Evolutionary conservation across 2,329 filamentous ascomycete genomes (phyloP).

Genomic region (Alternaria ventricosa): DNA sequence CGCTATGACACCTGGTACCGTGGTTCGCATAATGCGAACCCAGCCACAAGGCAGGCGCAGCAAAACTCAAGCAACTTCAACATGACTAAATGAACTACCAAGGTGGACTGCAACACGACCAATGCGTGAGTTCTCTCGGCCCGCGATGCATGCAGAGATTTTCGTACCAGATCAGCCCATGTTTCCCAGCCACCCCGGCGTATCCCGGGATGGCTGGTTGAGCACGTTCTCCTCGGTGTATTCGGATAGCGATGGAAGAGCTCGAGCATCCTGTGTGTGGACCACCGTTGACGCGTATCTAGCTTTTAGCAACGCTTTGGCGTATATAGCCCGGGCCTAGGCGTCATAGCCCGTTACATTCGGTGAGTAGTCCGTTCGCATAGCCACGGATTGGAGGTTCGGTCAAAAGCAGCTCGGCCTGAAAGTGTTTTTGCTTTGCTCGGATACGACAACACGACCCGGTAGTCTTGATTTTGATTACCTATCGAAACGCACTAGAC

Average conservation of each 20-base stretch:
- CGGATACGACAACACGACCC: slow-evolving; percentile 3
- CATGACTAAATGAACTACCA: slow-evolving; percentile 5
- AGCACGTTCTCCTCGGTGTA: slow-evolving; percentile 22
- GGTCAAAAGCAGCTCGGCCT: slow-evolving; percentile 17
- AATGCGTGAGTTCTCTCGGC: slow-evolving; percentile 25
- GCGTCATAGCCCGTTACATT: slow-evolving; percentile 22
- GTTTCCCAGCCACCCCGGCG: slow-evolving; percentile 17
- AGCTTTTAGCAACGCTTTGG: slow-evolving; percentile 7
- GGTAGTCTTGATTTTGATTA: slow-evolving; percentile 1
- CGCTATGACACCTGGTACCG: slow-evolving; percentile 10
- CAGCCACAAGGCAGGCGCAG: slow-evolving; percentile 9
- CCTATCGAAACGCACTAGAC: slow-evolving; percentile 1
- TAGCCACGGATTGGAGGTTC: slow-evolving; percentile 3
- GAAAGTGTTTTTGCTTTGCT: slow-evolving; percentile 8
- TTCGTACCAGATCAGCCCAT: slow-evolving; percentile 23
- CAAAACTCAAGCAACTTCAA: slow-evolving; percentile 1
- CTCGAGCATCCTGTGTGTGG: slow-evolving; percentile 13
- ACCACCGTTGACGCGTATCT: slow-evolving; percentile 25
- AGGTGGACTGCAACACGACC: slow-evolving; percentile 11
- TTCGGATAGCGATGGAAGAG: slow-evolving; percentile 19
- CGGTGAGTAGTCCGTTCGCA: slow-evolving; percentile 19
- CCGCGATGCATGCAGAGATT: slow-evolving; percentile 33
- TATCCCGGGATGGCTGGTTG: slow-evolving; percentile 18
- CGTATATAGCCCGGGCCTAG: slow-evolving; percentile 8
- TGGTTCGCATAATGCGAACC: slow-evolving; percentile 17